Evolutionary conservation across 441 rosid genomes (phyloP).

Genomic region (Pelargonium australe): DNA sequence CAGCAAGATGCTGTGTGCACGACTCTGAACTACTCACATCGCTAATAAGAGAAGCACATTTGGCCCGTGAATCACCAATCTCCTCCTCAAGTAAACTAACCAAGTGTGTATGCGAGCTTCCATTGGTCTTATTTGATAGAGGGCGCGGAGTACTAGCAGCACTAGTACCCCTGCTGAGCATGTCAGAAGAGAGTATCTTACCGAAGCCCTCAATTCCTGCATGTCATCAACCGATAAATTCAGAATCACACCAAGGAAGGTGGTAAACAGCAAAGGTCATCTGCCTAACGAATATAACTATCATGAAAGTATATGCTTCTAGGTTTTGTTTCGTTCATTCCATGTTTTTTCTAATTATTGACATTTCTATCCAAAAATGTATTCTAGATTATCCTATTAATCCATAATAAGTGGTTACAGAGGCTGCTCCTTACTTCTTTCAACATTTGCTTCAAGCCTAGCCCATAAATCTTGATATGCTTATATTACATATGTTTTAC

Average conservation of each 20-base stretch:
- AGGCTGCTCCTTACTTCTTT: neutral
- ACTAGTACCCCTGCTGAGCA: constrained; percentile 37
- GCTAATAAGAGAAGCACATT: constrained; percentile 46
- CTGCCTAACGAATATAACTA: neutral
- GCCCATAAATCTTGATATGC: neutral
- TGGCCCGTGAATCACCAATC: constrained; percentile 51
- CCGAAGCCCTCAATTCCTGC: constrained; percentile 80
- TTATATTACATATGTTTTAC: neutral
- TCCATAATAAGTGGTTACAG: neutral
- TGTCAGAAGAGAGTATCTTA: constrained; percentile 55
- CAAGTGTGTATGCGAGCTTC: constrained; percentile 18
- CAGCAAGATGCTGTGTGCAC: constrained; percentile 29
- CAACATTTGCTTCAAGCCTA: neutral
- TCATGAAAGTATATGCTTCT: neutral
- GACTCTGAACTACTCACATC: constrained; percentile 36
- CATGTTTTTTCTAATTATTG: neutral
- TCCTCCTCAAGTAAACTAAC: constrained; percentile 67
- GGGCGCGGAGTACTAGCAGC: constrained; percentile 33
- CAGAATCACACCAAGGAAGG: neutral
- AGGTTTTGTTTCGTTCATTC: neutral
- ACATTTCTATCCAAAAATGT: neutral
- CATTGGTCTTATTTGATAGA: constrained; percentile 25
- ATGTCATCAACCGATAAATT: constrained; percentile 16
- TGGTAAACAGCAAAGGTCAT: neutral
- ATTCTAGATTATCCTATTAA: neutral